Percentiles rank a stretch among this genome's conserved stretches.
Conservation (phyloP, 768 basidiomycete species). For the Collybia sordida region DNA sequence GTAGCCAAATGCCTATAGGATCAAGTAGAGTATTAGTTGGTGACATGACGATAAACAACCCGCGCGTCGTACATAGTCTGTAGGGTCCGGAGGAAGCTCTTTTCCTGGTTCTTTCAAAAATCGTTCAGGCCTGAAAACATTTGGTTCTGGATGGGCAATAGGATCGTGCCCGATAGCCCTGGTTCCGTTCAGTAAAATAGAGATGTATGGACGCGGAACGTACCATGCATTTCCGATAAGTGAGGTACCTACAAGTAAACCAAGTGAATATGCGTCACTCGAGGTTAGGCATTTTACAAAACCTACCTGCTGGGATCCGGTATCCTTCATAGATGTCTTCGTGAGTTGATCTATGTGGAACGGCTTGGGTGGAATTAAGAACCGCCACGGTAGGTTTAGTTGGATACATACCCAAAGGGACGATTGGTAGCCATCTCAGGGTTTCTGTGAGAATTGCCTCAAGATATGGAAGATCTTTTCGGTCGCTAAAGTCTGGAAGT, state of each 20-base stretch:
- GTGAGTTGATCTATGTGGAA: conserved; percentile 24
- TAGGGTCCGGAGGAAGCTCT: conserved; percentile 13
- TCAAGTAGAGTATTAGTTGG: no score
- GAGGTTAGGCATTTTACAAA: no score
- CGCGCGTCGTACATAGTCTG: no score
- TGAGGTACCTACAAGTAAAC: conserved; percentile 20
- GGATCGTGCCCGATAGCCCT: conserved; percentile 17
- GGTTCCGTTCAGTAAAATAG: not conserved
- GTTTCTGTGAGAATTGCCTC: conserved; percentile 31
- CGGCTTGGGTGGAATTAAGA: conserved; percentile 14
- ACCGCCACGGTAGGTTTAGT: not conserved
- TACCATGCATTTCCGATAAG: conserved; percentile 26
- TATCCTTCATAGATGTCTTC: conserved; percentile 37
- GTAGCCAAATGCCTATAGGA: no score
- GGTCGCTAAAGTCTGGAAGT: conserved; percentile 30
- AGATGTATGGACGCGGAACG: not conserved
- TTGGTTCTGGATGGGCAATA: conserved; percentile 13
- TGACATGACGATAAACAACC: no score
- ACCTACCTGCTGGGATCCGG: conserved; percentile 27
- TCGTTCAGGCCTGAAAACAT: conserved; percentile 17
- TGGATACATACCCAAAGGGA: conserved; percentile 19
- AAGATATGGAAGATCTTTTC: conserved; percentile 27
- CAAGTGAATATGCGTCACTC: no score
- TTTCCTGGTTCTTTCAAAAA: conserved; percentile 10
- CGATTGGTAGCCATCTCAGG: conserved; percentile 25